Percentiles rank a stretch among this genome's conserved stretches.
Evolutionary conservation across 2,329 filamentous ascomycete species (phyloP).

Genomic region (Sclerotiophoma versabilis): DNA sequence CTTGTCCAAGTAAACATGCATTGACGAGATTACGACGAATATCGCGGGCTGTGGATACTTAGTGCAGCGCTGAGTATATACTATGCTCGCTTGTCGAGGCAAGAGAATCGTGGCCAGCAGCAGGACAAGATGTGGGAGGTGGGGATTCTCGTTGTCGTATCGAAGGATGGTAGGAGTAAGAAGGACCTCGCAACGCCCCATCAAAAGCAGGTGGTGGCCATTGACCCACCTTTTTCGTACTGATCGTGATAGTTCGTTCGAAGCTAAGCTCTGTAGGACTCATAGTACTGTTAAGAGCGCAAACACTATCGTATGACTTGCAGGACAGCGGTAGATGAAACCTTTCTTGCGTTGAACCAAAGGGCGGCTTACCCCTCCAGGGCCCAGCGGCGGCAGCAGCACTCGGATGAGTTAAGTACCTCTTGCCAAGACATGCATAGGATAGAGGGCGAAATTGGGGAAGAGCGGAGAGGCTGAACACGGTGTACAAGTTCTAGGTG

Average conservation of each 20-base stretch:
- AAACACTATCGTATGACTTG: constrained; percentile 2
- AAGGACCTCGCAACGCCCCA: not conserved
- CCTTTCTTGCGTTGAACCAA: constrained; percentile 5
- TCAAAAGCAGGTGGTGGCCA: not conserved
- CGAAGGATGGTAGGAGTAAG: not conserved
- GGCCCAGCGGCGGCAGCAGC: not conserved
- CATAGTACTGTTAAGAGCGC: not conserved
- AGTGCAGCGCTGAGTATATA: no score
- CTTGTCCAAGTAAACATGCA: not conserved
- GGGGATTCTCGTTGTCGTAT: not conserved
- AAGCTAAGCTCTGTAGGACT: not conserved
- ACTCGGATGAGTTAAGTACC: not conserved
- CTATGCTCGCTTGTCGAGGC: no score
- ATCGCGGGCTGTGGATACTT: no score
- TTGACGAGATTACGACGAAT: not conserved
- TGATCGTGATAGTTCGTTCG: not conserved
- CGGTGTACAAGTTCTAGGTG: constrained; percentile 6
- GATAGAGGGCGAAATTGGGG: not conserved
- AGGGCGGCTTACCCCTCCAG: constrained; percentile 9
- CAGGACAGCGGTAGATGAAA: constrained; percentile 6
- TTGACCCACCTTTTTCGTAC: not conserved
- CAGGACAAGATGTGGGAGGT: not conserved
- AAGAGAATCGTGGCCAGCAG: no score
- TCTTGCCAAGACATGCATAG: not conserved
- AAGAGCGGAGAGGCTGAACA: not conserved